Evolutionary conservation across 805 yeast species (phyloP).

Genomic region (Sugiyamaella boreocaroliniensis): DNA sequence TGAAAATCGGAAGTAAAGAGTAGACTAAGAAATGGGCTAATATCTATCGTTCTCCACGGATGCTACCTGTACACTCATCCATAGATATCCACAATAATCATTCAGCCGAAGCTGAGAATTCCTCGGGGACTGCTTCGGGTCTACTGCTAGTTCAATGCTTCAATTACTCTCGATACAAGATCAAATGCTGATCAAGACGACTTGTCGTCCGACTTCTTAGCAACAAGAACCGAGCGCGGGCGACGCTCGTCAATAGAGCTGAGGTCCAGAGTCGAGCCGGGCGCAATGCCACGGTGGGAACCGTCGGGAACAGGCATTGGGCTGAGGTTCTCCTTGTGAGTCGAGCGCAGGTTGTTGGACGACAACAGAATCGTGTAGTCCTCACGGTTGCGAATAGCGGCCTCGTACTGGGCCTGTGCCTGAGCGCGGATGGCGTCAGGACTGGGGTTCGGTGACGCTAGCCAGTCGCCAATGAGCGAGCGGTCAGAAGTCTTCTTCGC

Average conservation of each 20-base stretch:
- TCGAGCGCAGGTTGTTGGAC: constrained; percentile 13
- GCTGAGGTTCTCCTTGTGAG: constrained; percentile 16
- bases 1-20: no score
- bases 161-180: no score
- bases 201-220: neutral
- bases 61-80: no score
- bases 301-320: constrained; percentile 28
- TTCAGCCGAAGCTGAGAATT: no score
- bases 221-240: constrained; percentile 17
- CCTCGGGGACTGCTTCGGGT: no score
- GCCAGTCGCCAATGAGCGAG: constrained; percentile 19
- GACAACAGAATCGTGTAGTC: constrained; percentile 10
- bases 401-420: constrained; percentile 6
- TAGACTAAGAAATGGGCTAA: no score
- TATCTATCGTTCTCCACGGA: no score
- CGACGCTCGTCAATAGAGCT: constrained; percentile 25
- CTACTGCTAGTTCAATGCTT: no score
- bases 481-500: constrained; percentile 11
- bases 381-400: constrained; percentile 11
- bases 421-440: constrained; percentile 10
- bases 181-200: neutral
- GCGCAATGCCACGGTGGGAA: constrained; percentile 22
- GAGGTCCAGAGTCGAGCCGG: constrained; percentile 21
- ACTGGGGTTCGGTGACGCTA: constrained; percentile 15
- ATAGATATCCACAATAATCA: no score